Conservation (phyloP, 1,284 basidiomycete genomes). For the Pyrrhoderma noxium region DNA sequence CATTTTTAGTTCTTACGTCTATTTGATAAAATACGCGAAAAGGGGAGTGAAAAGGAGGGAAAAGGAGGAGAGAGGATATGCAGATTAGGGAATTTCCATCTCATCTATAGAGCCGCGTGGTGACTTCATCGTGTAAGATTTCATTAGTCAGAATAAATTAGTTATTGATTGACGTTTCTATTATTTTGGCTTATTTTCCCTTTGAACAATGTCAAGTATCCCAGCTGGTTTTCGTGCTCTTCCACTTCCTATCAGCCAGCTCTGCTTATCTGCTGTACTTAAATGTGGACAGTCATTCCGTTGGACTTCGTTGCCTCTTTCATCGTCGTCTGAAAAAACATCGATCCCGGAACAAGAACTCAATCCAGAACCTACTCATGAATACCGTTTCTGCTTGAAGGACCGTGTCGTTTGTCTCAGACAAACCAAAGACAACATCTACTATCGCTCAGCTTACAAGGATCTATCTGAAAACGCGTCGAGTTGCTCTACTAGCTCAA, state of each 20-base stretch:
- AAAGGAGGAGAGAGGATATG: too few relatives aligned
- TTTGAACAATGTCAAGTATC: slow-evolving; percentile 17
- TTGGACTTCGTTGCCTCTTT: slow-evolving; percentile 52
- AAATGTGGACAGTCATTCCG: slow-evolving; percentile 80
- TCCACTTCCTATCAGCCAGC: slow-evolving; percentile 52
- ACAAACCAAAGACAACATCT: slow-evolving; percentile 60
- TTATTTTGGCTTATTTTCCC: too few relatives aligned
- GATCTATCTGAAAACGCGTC: slow-evolving; percentile 24
- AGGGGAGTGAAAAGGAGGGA: too few relatives aligned
- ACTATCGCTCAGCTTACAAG: slow-evolving; percentile 67
- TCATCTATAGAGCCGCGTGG: too few relatives aligned
- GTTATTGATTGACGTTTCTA: too few relatives aligned
- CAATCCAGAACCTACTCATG: slow-evolving; percentile 33
- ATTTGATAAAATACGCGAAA: too few relatives aligned
- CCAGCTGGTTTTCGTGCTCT: slow-evolving; percentile 49
- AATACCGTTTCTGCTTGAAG: slow-evolving; percentile 68
- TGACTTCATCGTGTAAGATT: too few relatives aligned
- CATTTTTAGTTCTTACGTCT: too few relatives aligned
- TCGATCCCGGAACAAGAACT: neutral
- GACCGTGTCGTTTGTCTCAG: slow-evolving; percentile 81
- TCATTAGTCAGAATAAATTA: too few relatives aligned
- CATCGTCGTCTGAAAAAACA: slow-evolving; percentile 17
- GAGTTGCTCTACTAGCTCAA: too few relatives aligned
- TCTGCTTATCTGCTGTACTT: slow-evolving; percentile 65
- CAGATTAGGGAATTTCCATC: too few relatives aligned